These are phyloP conservation scores for Rhynchospora breviuscula DNA, from an alignment of 176 grass and related monocot genomes.

Conservation along the genomic window DNA sequence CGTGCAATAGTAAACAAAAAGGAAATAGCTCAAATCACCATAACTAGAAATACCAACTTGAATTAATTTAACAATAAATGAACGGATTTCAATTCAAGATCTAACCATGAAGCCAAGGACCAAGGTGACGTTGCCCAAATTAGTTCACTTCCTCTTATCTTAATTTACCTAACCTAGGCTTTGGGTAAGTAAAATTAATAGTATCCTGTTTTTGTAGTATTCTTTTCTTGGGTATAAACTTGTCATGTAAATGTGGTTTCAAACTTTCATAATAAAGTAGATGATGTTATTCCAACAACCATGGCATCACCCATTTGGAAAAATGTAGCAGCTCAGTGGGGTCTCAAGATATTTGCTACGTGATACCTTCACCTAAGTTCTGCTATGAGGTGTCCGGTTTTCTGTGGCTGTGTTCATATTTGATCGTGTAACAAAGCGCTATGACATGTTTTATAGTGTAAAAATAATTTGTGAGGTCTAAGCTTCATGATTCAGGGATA, in stretches of 20 bases:
- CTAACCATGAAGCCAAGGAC: neutral
- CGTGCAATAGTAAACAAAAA: constrained; percentile 25
- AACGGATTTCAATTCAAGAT: constrained; percentile 2
- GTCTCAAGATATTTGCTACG: constrained; percentile 22
- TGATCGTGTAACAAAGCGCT: neutral
- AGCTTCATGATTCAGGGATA: no score
- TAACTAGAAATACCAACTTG: neutral
- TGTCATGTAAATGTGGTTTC: neutral
- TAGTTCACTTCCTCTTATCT: neutral
- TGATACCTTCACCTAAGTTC: constrained; percentile 17
- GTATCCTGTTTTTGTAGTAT: neutral
- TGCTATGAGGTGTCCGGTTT: neutral
- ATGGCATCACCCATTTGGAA: constrained; percentile 8
- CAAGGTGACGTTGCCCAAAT: neutral
- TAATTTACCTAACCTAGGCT: constrained; percentile 8
- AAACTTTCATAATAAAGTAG: constrained; percentile 10
- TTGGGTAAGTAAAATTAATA: neutral
- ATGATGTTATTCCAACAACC: constrained; percentile 29
- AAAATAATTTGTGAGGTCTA: no score
- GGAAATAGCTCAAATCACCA: neutral
- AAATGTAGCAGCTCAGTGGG: constrained; percentile 8
- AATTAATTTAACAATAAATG: neutral
- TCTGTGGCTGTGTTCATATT: neutral
- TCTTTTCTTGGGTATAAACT: neutral
- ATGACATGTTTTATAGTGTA: neutral